Evolutionary conservation across 352 stramenopile species (phyloP).

Genomic region (Thalassiosira oceanica): DNA sequence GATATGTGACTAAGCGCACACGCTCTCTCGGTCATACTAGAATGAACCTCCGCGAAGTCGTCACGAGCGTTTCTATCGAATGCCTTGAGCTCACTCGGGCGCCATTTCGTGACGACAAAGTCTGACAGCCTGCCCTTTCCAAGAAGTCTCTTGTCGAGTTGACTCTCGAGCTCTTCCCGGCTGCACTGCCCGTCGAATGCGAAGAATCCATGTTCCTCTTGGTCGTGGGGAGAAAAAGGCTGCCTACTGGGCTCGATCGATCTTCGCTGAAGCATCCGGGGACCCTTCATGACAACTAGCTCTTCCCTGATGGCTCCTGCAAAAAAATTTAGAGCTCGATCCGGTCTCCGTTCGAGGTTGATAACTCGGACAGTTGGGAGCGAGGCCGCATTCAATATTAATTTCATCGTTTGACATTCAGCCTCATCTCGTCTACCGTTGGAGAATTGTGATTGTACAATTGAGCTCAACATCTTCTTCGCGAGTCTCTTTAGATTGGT

Average conservation of each 20-base stretch:
- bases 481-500: constrained; percentile 20
- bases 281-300: constrained; percentile 55
- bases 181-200: constrained; percentile 56
- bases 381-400: constrained; percentile 32
- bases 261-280: constrained; percentile 19
- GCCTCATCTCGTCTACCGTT: too few species aligned
- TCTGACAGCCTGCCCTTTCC: constrained; percentile 25
- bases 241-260: neutral
- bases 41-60: constrained; percentile 39
- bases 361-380: constrained; percentile 58
- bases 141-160: constrained; percentile 14
- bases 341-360: constrained; percentile 63
- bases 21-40: constrained; percentile 49
- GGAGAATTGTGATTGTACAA: too few species aligned
- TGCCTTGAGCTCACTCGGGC: constrained; percentile 64
- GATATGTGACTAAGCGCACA: constrained; percentile 68
- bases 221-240: neutral
- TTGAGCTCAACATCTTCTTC: constrained; percentile 17
- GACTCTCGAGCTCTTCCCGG: constrained; percentile 20
- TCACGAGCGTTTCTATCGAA: constrained; percentile 57
- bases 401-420: constrained; percentile 21
- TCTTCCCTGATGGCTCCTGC: constrained; percentile 39
- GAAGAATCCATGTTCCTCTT: constrained; percentile 30
- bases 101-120: constrained; percentile 56
- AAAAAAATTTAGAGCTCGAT: constrained; percentile 59